These are phyloP conservation scores for Solanum pimpinellifolium DNA, from an alignment of 257 asterid species.

Conservation along the genomic window DNA sequence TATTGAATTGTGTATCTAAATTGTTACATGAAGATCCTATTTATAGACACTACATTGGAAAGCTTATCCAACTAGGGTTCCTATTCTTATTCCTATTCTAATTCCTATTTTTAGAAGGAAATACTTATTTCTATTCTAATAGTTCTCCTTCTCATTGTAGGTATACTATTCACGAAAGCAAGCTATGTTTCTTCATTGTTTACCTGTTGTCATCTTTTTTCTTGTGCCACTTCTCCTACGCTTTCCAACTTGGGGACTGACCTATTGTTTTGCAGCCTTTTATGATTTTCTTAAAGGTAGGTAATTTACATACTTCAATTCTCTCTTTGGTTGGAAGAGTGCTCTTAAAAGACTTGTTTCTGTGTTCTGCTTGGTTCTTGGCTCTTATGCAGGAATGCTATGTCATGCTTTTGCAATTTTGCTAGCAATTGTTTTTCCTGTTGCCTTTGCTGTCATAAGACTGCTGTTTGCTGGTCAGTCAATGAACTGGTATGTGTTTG, in stretches of 20 bases:
- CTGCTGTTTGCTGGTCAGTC: conserved; percentile 58
- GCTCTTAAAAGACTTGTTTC: not conserved
- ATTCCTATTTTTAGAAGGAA: too few species aligned
- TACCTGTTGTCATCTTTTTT: conserved; percentile 68
- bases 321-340: not conserved
- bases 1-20: too few species aligned
- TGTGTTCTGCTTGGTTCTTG: not conserved
- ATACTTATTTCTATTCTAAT: too few species aligned
- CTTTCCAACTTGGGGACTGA: conserved; percentile 38
- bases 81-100: too few species aligned
- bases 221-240: conserved; percentile 66
- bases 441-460: conserved; percentile 51
- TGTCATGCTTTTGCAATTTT: conserved; percentile 61
- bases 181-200: conserved; percentile 63
- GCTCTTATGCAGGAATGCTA: conserved; percentile 51
- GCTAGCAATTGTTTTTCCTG: conserved; percentile 61
- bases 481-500: conserved; percentile 71
- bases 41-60: too few species aligned
- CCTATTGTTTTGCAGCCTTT: conserved; percentile 33
- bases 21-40: too few species aligned
- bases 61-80: too few species aligned
- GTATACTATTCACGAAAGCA: conserved; percentile 60
- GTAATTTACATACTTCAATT: conserved; percentile 25
- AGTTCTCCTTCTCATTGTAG: conserved; percentile 12
- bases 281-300: conserved; percentile 80